These are phyloP conservation scores for Annona cherimola DNA, from an alignment of 164 flowering plant genomes.

Conservation along the genomic window DNA sequence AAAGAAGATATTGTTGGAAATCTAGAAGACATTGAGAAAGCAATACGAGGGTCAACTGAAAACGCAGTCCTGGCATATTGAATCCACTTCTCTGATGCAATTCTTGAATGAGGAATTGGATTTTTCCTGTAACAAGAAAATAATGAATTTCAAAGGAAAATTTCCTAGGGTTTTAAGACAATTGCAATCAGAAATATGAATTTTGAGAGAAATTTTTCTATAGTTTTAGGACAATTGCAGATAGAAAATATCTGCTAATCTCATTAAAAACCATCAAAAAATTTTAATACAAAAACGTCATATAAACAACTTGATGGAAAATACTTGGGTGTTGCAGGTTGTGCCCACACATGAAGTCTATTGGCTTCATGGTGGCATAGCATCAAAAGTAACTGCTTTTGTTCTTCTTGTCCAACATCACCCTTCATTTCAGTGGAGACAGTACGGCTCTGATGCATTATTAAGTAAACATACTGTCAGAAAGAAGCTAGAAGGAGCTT, in stretches of 20 bases:
- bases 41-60: constrained; percentile 89
- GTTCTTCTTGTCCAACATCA: constrained; percentile 60
- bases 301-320: constrained; percentile 3
- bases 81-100: constrained; percentile 84
- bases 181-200: not conserved
- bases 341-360: constrained; percentile 97
- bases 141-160: not conserved
- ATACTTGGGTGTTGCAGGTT: constrained; percentile 75
- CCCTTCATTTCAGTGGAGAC: constrained; percentile 88
- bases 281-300: constrained; percentile 6
- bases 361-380: constrained; percentile 96
- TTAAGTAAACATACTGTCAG: not conserved
- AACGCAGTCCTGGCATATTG: constrained; percentile 90
- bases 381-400: constrained; percentile 87
- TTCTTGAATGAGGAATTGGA: constrained; percentile 49
- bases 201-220: not conserved
- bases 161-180: not conserved
- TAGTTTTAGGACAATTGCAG: not conserved
- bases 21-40: constrained; percentile 70
- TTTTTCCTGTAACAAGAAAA: constrained; percentile 47
- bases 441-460: constrained; percentile 66
- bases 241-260: not conserved
- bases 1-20: constrained; percentile 59
- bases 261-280: not conserved
- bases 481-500: not conserved